Base-by-base conservation (phyloP, 1,284 basidiomycete genomes). In the Pseudozyma hubeiensis region DNA sequence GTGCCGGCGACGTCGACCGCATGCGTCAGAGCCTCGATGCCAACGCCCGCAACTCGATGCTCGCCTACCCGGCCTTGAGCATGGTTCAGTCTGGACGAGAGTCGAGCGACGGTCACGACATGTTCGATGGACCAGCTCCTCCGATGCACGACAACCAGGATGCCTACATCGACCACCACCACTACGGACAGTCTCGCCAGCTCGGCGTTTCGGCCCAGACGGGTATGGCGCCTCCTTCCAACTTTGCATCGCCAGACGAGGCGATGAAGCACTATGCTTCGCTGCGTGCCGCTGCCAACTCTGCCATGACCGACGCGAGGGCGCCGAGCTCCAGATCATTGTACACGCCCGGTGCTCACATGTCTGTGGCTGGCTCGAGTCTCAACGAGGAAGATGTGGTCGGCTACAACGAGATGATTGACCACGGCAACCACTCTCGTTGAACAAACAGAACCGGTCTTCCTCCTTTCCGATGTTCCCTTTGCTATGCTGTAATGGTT, bases 351-450 rank as follows among this genome's bases (percentile, higher is more conserved):
- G 77, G 64, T 53, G 60, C 61, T 11, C 76, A 74, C 41, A 51
- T 58, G 72, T 69, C 70, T 41, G 64, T 75, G 45, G 77, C 71
- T 11, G 77, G 79, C 37, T 76, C 68, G 41, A 70, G 64, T 44
- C 63, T 81, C 55, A 81, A 81, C 58, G 80, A 81, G 64, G 80
- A 81, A 50, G 80, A 81, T 43, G 80, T 81, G 9, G 80, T 81
- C 2, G 80, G 80, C 33, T 81, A 81, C 78, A 79, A 80, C 57
- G 75, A 81, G 63, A 79, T 79, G 78, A 67, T 75, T 53, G 73
- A 75, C 68, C 73, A 75, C 62, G 73, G 73, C 37, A 73, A 73
- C 64, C 64, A 72, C 40, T 71, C 68, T 29, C 73, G 66, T 48
- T 75, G 47, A 64, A 31, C n/a, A 13, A n/a, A 19, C 35, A 9